Evolutionary conservation across 192 early-diverging fungal genomes (phyloP), one percentile per base, ranked within the genome.

Genomic region (Coemansia sp.): DNA sequence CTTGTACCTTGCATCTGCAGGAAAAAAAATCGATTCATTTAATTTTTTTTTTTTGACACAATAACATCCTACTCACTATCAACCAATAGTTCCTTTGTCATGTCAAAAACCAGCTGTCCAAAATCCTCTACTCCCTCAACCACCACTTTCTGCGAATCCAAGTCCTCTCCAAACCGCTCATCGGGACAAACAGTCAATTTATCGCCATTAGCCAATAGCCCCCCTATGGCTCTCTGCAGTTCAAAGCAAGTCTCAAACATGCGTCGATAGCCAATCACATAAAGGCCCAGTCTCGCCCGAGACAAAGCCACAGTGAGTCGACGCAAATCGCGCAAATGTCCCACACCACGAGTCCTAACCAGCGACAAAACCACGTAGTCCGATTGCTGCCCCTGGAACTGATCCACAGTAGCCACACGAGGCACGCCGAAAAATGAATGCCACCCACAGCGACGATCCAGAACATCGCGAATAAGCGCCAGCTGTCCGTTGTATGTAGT

Each of bases 401-500:
- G 90, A 71, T 99, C 98, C 7, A 99, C 97, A 0, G 97, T 99
- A 0, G 96, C 86, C 1, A 99, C 83, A 8, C 80, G 83, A 1
- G 98, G 96, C 7, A 76, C 65, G 10, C 91, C 90, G 82, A 98
- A 96, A 35, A 90, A 84, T 13, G 91, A 89, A 60, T 94, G 90
- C 92, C 93, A 95, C 3, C 76, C 66, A 70, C 97, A 99, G 11
- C 95, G 85, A 57, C 86, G 80, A 26, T 90, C 80, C 23, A 99
- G 69, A 0, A 99, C 94, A 76, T 98, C 96, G 23, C 85, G 79
- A 62, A 99, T 92, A 56, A 99, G 85, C 46, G 94, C 91, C 31
- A 89, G 88, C 73, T 99, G 98, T 21, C 98, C 98, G 68, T 99
- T 96, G 65, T 99, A 99, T 0, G 98, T 95, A 10, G 98, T 98